A percentile compares a stretch with the other conserved stretches of the same genome.
These are phyloP conservation scores for Neckera pumila DNA, from an alignment of 225 moss, liverwort and hornwort species.

Conservation along the genomic window DNA sequence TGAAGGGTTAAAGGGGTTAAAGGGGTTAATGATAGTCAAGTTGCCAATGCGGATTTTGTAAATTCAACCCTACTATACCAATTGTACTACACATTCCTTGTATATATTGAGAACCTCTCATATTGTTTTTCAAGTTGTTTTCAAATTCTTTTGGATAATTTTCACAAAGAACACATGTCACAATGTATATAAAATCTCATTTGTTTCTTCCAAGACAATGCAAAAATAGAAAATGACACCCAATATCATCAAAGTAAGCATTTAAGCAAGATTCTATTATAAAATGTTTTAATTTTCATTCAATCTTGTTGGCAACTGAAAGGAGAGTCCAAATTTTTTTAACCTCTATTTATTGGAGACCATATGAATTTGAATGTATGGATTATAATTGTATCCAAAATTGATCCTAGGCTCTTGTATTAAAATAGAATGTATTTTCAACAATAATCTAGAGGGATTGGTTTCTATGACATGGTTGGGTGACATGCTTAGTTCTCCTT, in stretches of 20 bases:
- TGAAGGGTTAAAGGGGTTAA: not conserved
- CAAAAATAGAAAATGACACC: not conserved
- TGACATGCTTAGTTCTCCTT: not conserved
- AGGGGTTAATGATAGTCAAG: not conserved
- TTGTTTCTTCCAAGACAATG: not conserved
- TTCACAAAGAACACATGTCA: rapidly evolving
- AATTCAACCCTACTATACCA: not conserved
- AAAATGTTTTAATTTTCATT: not conserved
- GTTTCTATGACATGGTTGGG: not conserved
- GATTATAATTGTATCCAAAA: too few relatives aligned
- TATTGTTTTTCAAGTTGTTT: not conserved
- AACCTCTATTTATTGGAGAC: not conserved
- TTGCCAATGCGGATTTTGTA: not conserved
- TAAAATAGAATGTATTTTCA: not conserved
- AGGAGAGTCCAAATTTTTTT: not conserved
- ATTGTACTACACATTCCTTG: not conserved
- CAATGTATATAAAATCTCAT: not conserved
- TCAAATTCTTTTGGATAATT: not conserved
- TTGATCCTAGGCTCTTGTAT: not conserved
- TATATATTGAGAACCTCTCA: not conserved
- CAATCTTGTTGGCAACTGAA: not conserved
- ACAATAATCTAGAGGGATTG: rapidly evolving
- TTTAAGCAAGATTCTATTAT: not conserved
- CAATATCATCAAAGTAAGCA: not conserved
- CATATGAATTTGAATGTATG: not conserved